phyloP scores from a whole-genome alignment of 2,329 filamentous ascomycete genomes.

The Neocatenulostroma microsporum region DNA sequence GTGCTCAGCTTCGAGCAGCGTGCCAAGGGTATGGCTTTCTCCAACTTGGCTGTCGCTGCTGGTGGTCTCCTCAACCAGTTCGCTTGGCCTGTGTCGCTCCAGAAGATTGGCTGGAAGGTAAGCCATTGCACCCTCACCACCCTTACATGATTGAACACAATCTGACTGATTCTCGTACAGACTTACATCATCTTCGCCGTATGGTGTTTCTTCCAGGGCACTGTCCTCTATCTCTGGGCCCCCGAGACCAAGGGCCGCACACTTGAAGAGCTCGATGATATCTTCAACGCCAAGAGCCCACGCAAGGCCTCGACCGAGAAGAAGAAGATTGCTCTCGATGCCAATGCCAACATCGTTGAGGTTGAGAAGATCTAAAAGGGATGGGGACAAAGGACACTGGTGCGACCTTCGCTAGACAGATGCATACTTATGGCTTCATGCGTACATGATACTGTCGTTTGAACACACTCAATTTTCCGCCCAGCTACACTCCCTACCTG shows the following conservation, averaged over 20 bases:
- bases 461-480: too few relatives aligned
- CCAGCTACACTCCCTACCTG: too few relatives aligned
- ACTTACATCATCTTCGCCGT: background rate
- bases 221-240: background rate
- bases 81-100: conserved; percentile 36
- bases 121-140: too few relatives aligned
- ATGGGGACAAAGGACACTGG: too few relatives aligned
- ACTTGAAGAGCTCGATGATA: background rate
- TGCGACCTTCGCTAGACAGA: too few relatives aligned
- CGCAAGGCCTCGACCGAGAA: background rate
- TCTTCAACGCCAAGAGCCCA: background rate
- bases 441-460: too few relatives aligned
- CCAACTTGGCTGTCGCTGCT: conserved; percentile 36
- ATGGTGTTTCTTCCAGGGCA: background rate
- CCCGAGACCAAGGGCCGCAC: background rate
- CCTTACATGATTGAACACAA: too few relatives aligned
- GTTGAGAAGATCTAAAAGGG: too few relatives aligned
- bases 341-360: background rate
- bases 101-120: conserved; percentile 11
- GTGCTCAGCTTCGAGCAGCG: conserved; percentile 33
- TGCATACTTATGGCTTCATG: too few relatives aligned
- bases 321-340: background rate
- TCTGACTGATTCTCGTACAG: too few relatives aligned
- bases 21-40: conserved; percentile 36
- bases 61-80: conserved; percentile 29